Evolutionary conservation across 768 basidiomycete genomes (phyloP).

Genomic region (Fomitopsis serialis): DNA sequence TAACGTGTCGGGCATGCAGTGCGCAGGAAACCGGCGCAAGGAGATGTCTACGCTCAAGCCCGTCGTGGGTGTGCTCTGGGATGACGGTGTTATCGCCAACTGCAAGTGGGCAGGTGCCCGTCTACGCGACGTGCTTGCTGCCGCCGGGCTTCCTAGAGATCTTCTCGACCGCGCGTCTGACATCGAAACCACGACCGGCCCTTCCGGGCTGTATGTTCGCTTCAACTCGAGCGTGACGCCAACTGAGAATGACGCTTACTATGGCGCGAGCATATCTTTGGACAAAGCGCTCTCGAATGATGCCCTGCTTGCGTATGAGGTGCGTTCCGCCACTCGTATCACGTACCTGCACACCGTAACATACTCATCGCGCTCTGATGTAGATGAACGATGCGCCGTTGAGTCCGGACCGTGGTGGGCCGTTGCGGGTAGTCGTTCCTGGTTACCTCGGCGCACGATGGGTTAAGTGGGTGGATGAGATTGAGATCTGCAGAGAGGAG

Average conservation of each 20-base stretch:
- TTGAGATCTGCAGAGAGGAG: conserved; percentile 47
- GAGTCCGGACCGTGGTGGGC: conserved; percentile 57
- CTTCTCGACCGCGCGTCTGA: conserved; percentile 4
- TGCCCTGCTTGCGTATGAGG: background rate
- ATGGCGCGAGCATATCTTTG: background rate
- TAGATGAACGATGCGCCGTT: conserved; percentile 64
- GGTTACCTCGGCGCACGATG: conserved; percentile 68
- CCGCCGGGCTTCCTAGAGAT: background rate
- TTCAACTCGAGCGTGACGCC: no score
- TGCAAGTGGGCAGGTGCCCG: conserved; percentile 60
- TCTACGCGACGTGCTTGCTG: conserved; percentile 47
- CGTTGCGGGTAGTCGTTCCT: conserved; percentile 62
- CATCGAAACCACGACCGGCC: no score
- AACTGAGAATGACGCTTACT: no score
- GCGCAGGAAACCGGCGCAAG: conserved; percentile 11
- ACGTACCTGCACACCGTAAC: background rate
- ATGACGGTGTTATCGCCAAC: conserved; percentile 63
- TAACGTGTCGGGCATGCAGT: background rate
- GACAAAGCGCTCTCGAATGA: background rate
- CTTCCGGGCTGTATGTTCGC: no score
- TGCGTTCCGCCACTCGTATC: no score
- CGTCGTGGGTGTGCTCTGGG: conserved; percentile 24
- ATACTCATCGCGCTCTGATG: background rate
- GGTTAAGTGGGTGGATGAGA: conserved; percentile 72
- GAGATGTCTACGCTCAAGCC: conserved; percentile 17